Percentiles rank a stretch among this genome's conserved stretches.
Evolutionary conservation across 768 basidiomycete genomes (phyloP).

Genomic region (Krasilnikovozyma curviuscula): DNA sequence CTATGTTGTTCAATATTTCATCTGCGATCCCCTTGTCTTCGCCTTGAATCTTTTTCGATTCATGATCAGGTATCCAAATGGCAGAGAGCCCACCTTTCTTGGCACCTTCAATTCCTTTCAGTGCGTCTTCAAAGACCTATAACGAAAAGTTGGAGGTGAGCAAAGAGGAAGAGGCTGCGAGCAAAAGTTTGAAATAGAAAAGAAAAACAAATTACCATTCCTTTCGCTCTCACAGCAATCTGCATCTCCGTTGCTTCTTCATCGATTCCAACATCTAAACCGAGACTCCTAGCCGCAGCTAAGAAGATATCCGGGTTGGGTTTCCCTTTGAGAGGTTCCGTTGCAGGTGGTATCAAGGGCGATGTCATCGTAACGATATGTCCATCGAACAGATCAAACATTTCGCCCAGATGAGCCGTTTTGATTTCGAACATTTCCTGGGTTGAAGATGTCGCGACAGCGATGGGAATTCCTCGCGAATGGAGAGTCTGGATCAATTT

Average conservation of each 20-base stretch:
- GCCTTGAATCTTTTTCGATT: too few species aligned
- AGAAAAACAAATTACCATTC: too few species aligned
- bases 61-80: too few species aligned
- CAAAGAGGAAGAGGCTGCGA: too few species aligned
- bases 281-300: conserved; percentile 42
- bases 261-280: conserved; percentile 21
- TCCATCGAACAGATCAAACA: too few species aligned
- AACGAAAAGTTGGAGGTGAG: too few species aligned
- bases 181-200: too few species aligned
- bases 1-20: too few species aligned
- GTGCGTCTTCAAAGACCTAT: conserved; percentile 65
- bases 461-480: conserved; percentile 50
- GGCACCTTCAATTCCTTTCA: conserved; percentile 58
- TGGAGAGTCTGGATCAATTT: conserved; percentile 54
- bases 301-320: conserved; percentile 72
- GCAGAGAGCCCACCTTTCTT: conserved; percentile 68
- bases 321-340: conserved; percentile 34
- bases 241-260: conserved; percentile 25
- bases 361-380: too few species aligned
- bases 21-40: too few species aligned
- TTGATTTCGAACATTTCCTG: conserved; percentile 50
- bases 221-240: conserved; percentile 36
- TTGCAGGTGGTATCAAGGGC: neutral
- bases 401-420: too few species aligned
- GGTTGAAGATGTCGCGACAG: conserved; percentile 57